These are phyloP conservation scores for Blastomyces percursus DNA, from an alignment of 2,329 filamentous ascomycete species.

Conservation along the genomic window DNA sequence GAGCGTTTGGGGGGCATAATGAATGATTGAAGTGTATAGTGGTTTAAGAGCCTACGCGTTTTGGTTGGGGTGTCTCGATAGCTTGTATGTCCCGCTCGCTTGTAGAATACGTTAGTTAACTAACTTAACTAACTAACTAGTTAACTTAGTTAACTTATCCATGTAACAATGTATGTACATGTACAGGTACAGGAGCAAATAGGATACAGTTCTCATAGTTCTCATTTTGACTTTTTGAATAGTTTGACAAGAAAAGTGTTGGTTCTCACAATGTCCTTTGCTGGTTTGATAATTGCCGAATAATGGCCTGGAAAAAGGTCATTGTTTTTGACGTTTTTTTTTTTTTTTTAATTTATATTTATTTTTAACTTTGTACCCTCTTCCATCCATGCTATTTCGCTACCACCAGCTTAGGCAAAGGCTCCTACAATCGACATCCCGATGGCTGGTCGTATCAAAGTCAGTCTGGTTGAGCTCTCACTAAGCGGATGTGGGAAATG, in stretches of 20 bases:
- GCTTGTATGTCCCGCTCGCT: too few relatives aligned
- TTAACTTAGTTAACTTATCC: too few relatives aligned
- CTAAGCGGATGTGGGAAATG: neutral
- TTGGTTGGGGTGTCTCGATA: too few relatives aligned
- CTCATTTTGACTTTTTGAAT: neutral
- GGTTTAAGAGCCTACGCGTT: too few relatives aligned
- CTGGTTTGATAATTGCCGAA: neutral
- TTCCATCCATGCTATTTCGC: neutral
- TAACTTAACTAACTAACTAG: too few relatives aligned
- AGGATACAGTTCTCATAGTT: neutral
- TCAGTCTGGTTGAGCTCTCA: neutral
- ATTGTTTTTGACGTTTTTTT: neutral
- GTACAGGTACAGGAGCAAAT: too few relatives aligned
- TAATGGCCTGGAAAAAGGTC: neutral
- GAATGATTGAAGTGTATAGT: too few relatives aligned
- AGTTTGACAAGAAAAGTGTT: neutral
- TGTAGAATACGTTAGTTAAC: too few relatives aligned
- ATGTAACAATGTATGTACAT: too few relatives aligned
- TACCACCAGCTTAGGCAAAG: slow-evolving; percentile 30
- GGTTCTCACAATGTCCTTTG: neutral
- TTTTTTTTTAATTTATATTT: neutral
- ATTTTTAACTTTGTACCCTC: neutral
- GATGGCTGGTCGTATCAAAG: slow-evolving; percentile 24
- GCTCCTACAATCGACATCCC: slow-evolving; percentile 41
- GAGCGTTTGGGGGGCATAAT: too few relatives aligned